Evolutionary conservation across 73 alveolate genomes (phyloP).

Genomic region (Blepharisma stoltei): DNA sequence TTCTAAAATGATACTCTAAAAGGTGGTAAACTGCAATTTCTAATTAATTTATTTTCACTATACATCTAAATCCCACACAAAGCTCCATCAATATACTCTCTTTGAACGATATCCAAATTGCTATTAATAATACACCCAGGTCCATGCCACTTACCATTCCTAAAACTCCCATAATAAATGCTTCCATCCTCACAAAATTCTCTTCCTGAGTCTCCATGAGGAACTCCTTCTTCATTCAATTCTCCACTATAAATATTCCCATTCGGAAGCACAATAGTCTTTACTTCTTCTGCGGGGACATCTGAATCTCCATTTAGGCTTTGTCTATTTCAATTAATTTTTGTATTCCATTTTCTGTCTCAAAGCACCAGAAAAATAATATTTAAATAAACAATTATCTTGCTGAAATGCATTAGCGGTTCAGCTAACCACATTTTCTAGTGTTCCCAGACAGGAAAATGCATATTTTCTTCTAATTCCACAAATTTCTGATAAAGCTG

Average conservation of each 20-base stretch:
- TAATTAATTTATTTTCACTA: too few species aligned
- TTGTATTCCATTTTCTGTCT: too few species aligned
- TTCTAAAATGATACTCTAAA: too few species aligned
- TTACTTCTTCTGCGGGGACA: neutral
- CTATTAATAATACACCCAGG: slow-evolving; percentile 15
- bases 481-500: neutral
- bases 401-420: too few species aligned
- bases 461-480: neutral
- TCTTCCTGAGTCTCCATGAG: slow-evolving; percentile 29
- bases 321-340: neutral
- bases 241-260: slow-evolving; percentile 33
- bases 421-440: too few species aligned
- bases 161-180: slow-evolving; percentile 29
- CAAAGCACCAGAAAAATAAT: too few species aligned
- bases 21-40: too few species aligned
- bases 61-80: slow-evolving; percentile 11
- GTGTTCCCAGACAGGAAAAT: too few species aligned
- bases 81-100: slow-evolving; percentile 27
- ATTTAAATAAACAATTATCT: too few species aligned
- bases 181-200: slow-evolving; percentile 37
- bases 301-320: neutral
- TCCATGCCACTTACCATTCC: slow-evolving; percentile 35
- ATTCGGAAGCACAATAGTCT: slow-evolving; percentile 7
- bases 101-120: slow-evolving; percentile 23
- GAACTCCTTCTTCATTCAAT: slow-evolving; percentile 29